Base-by-base conservation (phyloP, 768 basidiomycete genomes). In the Tylopilus sp. region DNA sequence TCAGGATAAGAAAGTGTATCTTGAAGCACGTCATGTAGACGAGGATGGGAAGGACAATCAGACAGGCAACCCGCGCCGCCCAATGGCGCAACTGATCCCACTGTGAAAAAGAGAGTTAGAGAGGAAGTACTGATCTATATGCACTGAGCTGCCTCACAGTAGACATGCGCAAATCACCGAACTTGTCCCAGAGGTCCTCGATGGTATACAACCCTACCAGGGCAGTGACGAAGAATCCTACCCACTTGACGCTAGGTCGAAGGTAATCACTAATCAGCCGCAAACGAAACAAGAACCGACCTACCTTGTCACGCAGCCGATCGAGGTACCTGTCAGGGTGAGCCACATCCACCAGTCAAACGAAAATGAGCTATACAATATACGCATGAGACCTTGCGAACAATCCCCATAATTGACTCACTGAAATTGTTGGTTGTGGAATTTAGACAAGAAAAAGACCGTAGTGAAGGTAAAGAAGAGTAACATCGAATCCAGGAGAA, bases 331-430 rank as follows among this genome's bases (percentile, higher is more conserved):
- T 1, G 95, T 98, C 60, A 96, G 69, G n/a, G 82, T 71, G 11
- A 99, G 77, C 94, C 94, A 99, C 55, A 88, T 63, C 95, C 95
- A 98, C 97, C 97, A 99, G 66, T 98, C 97, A 55, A 89, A 77
- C 28, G 92, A 87, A 69, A 99, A 99, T 0, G 97, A 82, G 59
- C 94, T 96, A 59, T 9, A 0, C 3, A 13, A 30, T 24, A 42
- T 21, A 30, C 17, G 30, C 28, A 47, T 63, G 5, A 65, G 45
- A 14, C 9, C 45, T 16, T 16, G 17, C n/a, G 22, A 42, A 45
- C 2, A 16, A 33, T 5, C 6, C 4, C 37, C 17, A 14, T 4
- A 11, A 14, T 13, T 21, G 22, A 75, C 92, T 64, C 62, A 96
- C 93, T 90, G 84, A 60, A 87, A 89, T 75, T 95, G 92, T 70